Conservation (phyloP, 2,329 filamentous ascomycete species). For the Penicillium brevicompactum region DNA sequence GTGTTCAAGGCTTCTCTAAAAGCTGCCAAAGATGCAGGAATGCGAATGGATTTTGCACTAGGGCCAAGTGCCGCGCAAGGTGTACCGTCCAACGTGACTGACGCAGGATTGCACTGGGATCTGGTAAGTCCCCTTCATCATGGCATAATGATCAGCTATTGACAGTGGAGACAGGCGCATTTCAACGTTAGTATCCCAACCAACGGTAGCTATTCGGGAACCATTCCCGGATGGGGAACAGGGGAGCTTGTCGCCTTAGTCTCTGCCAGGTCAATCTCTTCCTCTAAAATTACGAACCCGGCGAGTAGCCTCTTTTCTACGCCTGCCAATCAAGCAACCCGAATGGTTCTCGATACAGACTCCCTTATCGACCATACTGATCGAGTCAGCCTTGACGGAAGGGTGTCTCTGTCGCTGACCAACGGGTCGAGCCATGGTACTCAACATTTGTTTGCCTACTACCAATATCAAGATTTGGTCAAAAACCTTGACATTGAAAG, state of each 20-base stretch:
- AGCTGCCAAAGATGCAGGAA: constrained; percentile 36
- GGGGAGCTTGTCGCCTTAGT: constrained; percentile 33
- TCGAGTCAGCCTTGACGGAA: constrained; percentile 9
- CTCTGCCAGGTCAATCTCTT: constrained; percentile 18
- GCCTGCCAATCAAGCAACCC: constrained; percentile 7
- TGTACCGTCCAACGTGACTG: constrained; percentile 40
- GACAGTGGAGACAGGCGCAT: neutral
- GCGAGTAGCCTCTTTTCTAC: constrained; percentile 5
- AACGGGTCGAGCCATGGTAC: neutral
- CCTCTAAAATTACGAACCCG: constrained; percentile 14
- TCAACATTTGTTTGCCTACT: constrained; percentile 20
- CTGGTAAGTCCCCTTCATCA: constrained; percentile 9
- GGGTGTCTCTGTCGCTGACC: constrained; percentile 8
- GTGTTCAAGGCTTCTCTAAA: constrained; percentile 31
- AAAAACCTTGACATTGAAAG: constrained; percentile 31
- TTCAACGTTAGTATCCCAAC: constrained; percentile 9
- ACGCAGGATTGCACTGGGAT: constrained; percentile 38
- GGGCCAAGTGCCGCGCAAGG: constrained; percentile 54
- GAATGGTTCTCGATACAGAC: constrained; percentile 13
- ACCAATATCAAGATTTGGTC: constrained; percentile 14
- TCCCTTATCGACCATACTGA: constrained; percentile 8
- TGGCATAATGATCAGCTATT: neutral
- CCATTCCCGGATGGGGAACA: constrained; percentile 42
- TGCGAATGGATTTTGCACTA: constrained; percentile 51
- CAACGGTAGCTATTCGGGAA: constrained; percentile 35